Conservation (phyloP, 2,329 filamentous ascomycete species). For the Chaetomium globosum region DNA sequence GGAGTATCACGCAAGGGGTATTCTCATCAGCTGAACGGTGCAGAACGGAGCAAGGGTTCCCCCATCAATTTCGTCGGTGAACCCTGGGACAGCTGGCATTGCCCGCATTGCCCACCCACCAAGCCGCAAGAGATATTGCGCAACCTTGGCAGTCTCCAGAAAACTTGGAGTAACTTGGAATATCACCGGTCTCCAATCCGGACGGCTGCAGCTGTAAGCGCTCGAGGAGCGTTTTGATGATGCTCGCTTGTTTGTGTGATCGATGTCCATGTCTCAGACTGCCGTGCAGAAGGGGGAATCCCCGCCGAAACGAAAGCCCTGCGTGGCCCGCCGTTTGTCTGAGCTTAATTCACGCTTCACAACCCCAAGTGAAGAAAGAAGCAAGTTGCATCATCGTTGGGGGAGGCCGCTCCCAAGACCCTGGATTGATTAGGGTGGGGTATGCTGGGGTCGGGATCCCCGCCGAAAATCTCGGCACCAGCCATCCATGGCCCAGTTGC, state of each 20-base stretch:
- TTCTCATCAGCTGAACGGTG: slow-evolving; percentile 27
- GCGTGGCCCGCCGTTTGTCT: neutral
- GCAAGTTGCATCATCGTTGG: slow-evolving; percentile 13
- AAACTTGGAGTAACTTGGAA: neutral
- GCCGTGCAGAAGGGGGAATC: neutral
- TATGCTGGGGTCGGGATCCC: slow-evolving; percentile 26
- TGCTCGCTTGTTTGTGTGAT: neutral
- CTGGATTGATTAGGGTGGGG: slow-evolving; percentile 6
- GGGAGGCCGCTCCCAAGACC: slow-evolving; percentile 14
- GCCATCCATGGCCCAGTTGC: slow-evolving; percentile 12
- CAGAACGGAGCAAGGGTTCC: slow-evolving; percentile 17
- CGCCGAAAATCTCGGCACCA: slow-evolving; percentile 32
- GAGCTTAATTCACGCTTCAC: neutral
- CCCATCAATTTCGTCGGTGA: slow-evolving; percentile 9
- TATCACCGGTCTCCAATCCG: neutral
- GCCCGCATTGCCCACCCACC: neutral
- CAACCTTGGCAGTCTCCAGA: slow-evolving; percentile 6
- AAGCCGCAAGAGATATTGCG: slow-evolving; percentile 14
- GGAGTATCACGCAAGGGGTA: slow-evolving; percentile 12
- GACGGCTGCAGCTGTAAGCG: neutral
- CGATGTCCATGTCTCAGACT: neutral
- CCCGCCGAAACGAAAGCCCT: neutral
- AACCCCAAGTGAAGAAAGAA: neutral
- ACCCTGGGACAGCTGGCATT: slow-evolving; percentile 24
- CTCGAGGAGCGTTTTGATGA: neutral